These are phyloP conservation scores for Monilinia polystroma DNA, from an alignment of 2,329 filamentous ascomycete genomes.

Conservation along the genomic window DNA sequence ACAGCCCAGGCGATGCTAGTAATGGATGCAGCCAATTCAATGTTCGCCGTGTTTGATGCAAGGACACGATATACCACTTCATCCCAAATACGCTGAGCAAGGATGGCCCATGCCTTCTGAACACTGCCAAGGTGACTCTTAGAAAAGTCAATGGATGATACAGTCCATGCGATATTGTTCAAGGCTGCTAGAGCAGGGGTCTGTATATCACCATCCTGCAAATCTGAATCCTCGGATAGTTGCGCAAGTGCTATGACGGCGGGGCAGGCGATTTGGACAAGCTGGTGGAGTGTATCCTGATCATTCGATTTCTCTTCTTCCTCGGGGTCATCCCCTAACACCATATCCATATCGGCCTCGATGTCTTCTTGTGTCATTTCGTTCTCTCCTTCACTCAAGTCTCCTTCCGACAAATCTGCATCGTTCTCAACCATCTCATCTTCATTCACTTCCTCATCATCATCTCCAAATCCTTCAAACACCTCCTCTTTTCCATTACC, in stretches of 20 bases:
- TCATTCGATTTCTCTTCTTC: constrained; percentile 42
- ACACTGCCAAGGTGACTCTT: constrained; percentile 52
- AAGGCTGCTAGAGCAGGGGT: constrained; percentile 58
- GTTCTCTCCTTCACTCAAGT: constrained; percentile 43
- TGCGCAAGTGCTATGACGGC: constrained; percentile 33
- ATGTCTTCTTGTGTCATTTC: constrained; percentile 58
- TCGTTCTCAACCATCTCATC: constrained; percentile 45
- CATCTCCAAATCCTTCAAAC: constrained; percentile 44
- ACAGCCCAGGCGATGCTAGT: constrained; percentile 67
- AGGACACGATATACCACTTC: constrained; percentile 57
- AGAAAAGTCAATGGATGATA: constrained; percentile 60
- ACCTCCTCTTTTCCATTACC: constrained; percentile 45
- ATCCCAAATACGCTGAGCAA: constrained; percentile 57
- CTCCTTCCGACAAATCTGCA: constrained; percentile 43
- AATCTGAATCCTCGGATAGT: constrained; percentile 14
- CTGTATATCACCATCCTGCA: constrained; percentile 48
- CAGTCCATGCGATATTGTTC: constrained; percentile 67
- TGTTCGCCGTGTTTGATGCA: constrained; percentile 58
- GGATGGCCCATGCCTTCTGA: constrained; percentile 53
- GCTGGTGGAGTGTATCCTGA: constrained; percentile 35
- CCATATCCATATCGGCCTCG: constrained; percentile 64
- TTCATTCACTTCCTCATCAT: constrained; percentile 37
- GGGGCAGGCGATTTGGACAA: constrained; percentile 39
- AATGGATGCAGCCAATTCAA: constrained; percentile 60
- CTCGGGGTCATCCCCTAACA: constrained; percentile 50